Evolutionary conservation across 495 filamentous ascomycete species (phyloP), one percentile per base, ranked within the genome.

Genomic region (Elasticomyces elasticus): DNA sequence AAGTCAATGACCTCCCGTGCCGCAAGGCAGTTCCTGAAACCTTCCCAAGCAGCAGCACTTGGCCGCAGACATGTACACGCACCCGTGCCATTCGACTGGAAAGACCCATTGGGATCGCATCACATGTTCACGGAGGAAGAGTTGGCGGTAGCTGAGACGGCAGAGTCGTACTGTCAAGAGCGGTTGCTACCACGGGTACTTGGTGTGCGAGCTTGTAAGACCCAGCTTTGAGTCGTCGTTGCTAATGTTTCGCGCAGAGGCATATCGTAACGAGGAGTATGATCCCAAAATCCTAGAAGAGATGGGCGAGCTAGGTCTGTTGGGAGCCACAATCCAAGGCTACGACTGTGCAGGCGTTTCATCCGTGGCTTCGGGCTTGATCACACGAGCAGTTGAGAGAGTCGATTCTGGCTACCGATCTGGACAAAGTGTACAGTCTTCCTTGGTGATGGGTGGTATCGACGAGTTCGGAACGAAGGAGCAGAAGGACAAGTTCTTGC

Each of bases 391-490:
- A 58, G 94, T 98, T 11, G 92, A 98, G 72, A 79, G 92, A 42
- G 89, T 98, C 35, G 92, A 98, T 66, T 90, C 85, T 44, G 92
- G 92, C 35, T 98, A 98, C 68, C 81, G 92, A 13, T 94, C 87
- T 42, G 90, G 86, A 51, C 95, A 95, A 86, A 94, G 87, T 15
- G 92, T 98, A 11, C 92, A 98, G 69, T 89, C 85, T 56, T 94
- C 90, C 2, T 73, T 98, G 43, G 88, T 86, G 20, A 98, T 98
- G 94, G 91, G 89, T 15, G 86, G 84, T n/a, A 97, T 98, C 65
- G 76, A 94, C 63, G 88, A 97, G 58, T 94, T 92, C 66, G 92
- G 91, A 1, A 84, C 88, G 24, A 67, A 80, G 57, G 92, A 97
- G 74, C 82, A 85, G 63, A 98, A 97, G 73, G 83, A 98, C 51